phyloP scores from a whole-genome alignment of 179 eudicot genomes.

The Gypsophila paniculata region DNA sequence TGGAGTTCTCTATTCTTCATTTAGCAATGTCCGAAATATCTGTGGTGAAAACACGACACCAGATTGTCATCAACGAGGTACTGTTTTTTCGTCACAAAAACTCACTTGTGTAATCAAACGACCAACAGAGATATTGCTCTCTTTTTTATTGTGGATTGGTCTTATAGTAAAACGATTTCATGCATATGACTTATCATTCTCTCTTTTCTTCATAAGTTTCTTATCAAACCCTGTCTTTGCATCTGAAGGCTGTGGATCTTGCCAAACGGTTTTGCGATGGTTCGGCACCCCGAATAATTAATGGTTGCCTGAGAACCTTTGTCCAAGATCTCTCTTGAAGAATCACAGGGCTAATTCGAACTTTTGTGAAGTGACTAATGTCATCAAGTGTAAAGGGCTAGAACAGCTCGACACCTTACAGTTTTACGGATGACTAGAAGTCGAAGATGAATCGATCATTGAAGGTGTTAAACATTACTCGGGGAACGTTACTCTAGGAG shows the following conservation, averaged over 20 bases:
- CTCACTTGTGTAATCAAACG: too few species aligned
- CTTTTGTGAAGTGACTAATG: not conserved
- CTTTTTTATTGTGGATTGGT: too few species aligned
- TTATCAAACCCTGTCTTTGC: not conserved
- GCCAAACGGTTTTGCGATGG: constrained; percentile 95
- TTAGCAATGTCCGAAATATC: constrained; percentile 88
- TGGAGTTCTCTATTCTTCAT: constrained; percentile 85
- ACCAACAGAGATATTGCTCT: not conserved
- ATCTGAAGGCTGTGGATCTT: constrained; percentile 79
- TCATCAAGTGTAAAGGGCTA: constrained; percentile 2
- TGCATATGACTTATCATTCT: not conserved
- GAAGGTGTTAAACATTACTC: constrained; percentile 14
- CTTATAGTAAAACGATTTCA: too few species aligned
- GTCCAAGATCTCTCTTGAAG: constrained; percentile 41
- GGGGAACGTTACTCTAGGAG: not conserved
- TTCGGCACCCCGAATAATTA: constrained; percentile 78
- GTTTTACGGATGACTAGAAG: not conserved
- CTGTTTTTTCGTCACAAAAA: too few species aligned
- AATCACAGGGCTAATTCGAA: not conserved
- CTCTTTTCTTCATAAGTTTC: not conserved
- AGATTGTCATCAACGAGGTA: constrained; percentile 91
- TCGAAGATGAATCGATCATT: not conserved
- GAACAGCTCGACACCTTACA: not conserved
- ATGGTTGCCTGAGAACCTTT: constrained; percentile 81
- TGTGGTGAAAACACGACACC: constrained; percentile 69